Base-by-base conservation (phyloP, 129 eudicot species). In the Flaveria brownii region DNA sequence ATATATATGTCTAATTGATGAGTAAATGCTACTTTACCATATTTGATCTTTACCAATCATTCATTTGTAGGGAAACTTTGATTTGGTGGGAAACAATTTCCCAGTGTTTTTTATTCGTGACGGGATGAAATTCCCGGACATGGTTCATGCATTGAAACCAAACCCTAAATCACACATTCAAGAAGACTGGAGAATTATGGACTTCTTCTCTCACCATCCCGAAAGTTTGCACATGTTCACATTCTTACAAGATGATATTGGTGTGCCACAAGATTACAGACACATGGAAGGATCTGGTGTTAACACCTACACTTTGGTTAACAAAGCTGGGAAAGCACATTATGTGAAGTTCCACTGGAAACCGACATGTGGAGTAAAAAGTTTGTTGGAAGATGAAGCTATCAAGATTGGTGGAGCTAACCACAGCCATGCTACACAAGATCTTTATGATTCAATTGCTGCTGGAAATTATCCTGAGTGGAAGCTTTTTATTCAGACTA, bases 211-310 rank as follows among this genome's bases (percentile, higher is more conserved):
- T 2, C 71, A 66, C 28, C 71, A 66, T 41, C 71, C 71, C 0
- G 71, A 91, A 75, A 88, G 94, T 71, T 62, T 88, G 71, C 85
- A 91, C 84, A 88, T 85, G 92, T 91, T 91, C 83, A 78, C 91
- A 2, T 91, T 91, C 82, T 88, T 91, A 71, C 87, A 81, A 71
- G 97, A 91, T 39, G 97, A 91, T 69, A 42, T 88, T 17, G 97
- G 97, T 41, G 36, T 91, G 51, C 97, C 94, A 26, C 91, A 85
- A 85, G 92, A 88, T 70, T 88, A 88, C 87, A 65, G 96, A 17
- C 96, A 90, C 84, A 90, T 90, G 96, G 90, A 87, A 3, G 96
- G 96, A 43, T 90, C 89, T 0, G 93, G 96, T 55, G 96, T 90
- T 36, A 84, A 90, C 85, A 90, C 96, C 43, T 90, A 85, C 82